A percentile compares a stretch with the other conserved stretches of the same genome.
phyloP scores from a whole-genome alignment of 1,284 basidiomycete genomes.

The Moesziomyces antarcticus region DNA sequence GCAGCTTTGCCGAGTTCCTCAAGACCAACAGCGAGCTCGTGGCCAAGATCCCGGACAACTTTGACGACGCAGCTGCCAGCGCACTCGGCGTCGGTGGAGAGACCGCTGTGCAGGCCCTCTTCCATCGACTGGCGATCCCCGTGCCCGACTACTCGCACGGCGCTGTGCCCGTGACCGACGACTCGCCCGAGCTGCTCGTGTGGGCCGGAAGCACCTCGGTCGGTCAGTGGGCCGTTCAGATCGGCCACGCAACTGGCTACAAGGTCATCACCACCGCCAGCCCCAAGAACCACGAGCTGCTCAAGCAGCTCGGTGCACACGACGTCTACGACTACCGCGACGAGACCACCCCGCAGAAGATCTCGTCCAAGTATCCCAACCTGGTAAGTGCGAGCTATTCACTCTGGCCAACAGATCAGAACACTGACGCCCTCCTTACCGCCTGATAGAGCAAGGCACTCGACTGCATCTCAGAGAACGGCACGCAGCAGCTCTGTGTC shows the following conservation, averaged over 20 bases:
- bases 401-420: too few relatives aligned
- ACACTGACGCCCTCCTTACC: background rate
- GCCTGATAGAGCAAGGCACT: slow-evolving; percentile 45
- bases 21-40: slow-evolving; percentile 56
- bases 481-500: slow-evolving; percentile 55
- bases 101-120: slow-evolving; percentile 60
- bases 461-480: slow-evolving; percentile 63
- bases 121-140: slow-evolving; percentile 35
- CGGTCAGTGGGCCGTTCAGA: slow-evolving; percentile 70
- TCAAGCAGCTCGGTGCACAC: slow-evolving; percentile 59
- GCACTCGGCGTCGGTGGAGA: slow-evolving; percentile 58
- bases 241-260: slow-evolving; percentile 70
- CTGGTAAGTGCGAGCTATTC: slow-evolving; percentile 18
- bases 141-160: slow-evolving; percentile 37
- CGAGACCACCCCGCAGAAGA: slow-evolving; percentile 54
- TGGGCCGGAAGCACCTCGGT: slow-evolving; percentile 73
- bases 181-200: slow-evolving; percentile 66
- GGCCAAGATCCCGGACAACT: slow-evolving; percentile 51
- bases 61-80: slow-evolving; percentile 40
- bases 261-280: slow-evolving; percentile 71
- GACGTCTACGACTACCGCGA: slow-evolving; percentile 71
- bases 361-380: slow-evolving; percentile 57
- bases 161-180: slow-evolving; percentile 32
- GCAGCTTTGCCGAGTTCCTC: slow-evolving; percentile 68
- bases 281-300: slow-evolving; percentile 59